phyloP scores from a whole-genome alignment of 768 basidiomycete species.

The Leccinum sublutescens region DNA sequence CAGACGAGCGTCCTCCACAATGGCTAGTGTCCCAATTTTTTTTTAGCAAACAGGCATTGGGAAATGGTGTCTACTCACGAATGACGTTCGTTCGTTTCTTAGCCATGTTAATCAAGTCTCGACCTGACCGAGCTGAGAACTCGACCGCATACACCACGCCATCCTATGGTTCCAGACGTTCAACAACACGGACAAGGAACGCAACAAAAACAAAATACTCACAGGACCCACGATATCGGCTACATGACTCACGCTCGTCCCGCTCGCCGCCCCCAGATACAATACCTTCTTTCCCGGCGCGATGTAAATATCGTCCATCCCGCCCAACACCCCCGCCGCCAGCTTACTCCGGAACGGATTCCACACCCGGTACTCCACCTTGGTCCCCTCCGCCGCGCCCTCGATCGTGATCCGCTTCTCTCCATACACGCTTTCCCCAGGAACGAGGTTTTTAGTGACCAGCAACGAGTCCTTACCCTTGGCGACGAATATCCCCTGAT shows the following conservation, averaged over 20 bases:
- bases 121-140: slow-evolving; percentile 94
- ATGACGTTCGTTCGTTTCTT: slow-evolving; percentile 99
- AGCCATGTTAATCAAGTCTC: slow-evolving; percentile 98
- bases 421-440: slow-evolving; percentile 97
- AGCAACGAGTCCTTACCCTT: slow-evolving; percentile 96
- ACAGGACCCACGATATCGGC: slow-evolving; percentile 98
- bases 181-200: slow-evolving; percentile 4
- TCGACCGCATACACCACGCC: slow-evolving; percentile 98
- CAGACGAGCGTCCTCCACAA: slow-evolving; percentile 95
- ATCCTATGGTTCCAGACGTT: slow-evolving; percentile 51
- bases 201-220: slow-evolving; percentile 28
- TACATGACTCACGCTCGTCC: slow-evolving; percentile 97
- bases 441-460: slow-evolving; percentile 97
- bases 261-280: slow-evolving; percentile 96
- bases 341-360: slow-evolving; percentile 98
- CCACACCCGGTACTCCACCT: slow-evolving; percentile 98
- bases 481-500: slow-evolving; percentile 94
- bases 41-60: not conserved
- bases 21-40: slow-evolving; percentile 50
- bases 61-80: slow-evolving; percentile 52
- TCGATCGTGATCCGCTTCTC: slow-evolving; percentile 96
- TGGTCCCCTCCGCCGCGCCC: slow-evolving; percentile 68
- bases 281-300: slow-evolving; percentile 93
- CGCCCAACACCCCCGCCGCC: slow-evolving; percentile 94
- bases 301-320: slow-evolving; percentile 92